Conservation (phyloP, 768 basidiomycete genomes). For the Phanerochaete sordida region DNA sequence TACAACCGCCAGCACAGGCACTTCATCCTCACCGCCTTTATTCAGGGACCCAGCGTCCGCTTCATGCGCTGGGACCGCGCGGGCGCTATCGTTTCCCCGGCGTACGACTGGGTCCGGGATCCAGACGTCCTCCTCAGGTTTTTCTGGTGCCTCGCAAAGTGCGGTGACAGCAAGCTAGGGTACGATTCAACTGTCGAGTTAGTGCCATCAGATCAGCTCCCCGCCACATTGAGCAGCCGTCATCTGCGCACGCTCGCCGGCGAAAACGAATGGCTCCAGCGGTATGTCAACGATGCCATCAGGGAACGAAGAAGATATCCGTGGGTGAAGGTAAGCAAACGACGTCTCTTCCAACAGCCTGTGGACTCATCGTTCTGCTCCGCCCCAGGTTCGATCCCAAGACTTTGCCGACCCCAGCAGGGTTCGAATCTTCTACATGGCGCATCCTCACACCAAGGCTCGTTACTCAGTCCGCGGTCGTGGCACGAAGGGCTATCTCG, state of each 20-base stretch:
- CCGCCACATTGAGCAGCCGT: too few relatives aligned
- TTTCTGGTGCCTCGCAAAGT: background rate
- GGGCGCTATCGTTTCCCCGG: background rate
- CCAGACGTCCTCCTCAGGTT: background rate
- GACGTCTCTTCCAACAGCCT: background rate
- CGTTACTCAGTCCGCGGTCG: background rate
- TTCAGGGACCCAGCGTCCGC: background rate
- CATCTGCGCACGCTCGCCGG: too few relatives aligned
- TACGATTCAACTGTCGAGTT: conserved; percentile 1
- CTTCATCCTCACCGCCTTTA: background rate
- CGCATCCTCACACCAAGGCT: too few relatives aligned
- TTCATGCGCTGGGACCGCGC: conserved; percentile 5
- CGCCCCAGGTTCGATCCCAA: too few relatives aligned
- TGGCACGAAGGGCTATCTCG: background rate
- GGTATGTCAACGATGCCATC: background rate
- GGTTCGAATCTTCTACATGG: too few relatives aligned
- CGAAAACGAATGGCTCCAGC: background rate
- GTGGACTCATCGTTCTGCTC: background rate
- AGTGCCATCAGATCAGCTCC: too few relatives aligned
- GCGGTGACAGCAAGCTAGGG: background rate
- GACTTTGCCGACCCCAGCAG: too few relatives aligned
- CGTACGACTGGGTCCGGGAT: background rate
- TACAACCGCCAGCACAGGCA: background rate
- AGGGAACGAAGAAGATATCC: background rate
- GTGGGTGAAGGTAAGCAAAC: too few relatives aligned